Conservation (phyloP, 106 monocot genomes). For the Amphibolis antarctica region DNA sequence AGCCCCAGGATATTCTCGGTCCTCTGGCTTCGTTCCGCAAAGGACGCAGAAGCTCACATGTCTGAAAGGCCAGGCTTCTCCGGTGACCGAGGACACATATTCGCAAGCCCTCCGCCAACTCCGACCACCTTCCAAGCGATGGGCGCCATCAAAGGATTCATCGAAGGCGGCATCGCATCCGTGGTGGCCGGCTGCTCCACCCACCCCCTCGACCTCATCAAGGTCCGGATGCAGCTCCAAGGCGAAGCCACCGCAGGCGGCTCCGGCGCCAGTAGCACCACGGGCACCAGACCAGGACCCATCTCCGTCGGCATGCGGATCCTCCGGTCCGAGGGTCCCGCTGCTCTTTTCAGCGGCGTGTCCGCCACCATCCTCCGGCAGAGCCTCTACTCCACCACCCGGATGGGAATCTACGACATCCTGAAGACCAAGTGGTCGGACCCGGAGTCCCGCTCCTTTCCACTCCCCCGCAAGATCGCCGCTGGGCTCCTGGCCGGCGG, state of each 20-base stretch:
- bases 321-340: conserved; percentile 40
- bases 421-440: conserved; percentile 37
- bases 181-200: conserved; percentile 72
- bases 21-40: too few species aligned
- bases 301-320: conserved; percentile 47
- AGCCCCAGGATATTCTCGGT: too few species aligned
- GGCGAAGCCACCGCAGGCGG: conserved; percentile 23
- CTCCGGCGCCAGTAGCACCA: conserved; percentile 9
- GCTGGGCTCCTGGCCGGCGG: conserved; percentile 50
- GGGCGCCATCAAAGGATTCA: conserved; percentile 48
- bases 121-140: neutral
- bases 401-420: conserved; percentile 43
- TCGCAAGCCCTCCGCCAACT: too few species aligned
- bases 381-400: conserved; percentile 64
- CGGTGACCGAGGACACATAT: too few species aligned
- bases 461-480: conserved; percentile 43
- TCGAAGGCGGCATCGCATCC: conserved; percentile 64
- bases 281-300: conserved; percentile 26
- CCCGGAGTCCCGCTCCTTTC: conserved; percentile 15
- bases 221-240: conserved; percentile 77
- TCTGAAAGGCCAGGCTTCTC: too few species aligned
- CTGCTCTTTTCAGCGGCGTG: conserved; percentile 55
- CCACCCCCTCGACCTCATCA: conserved; percentile 69
- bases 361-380: conserved; percentile 70
- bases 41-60: too few species aligned